A percentile compares a stretch with the other conserved stretches of the same genome.
phyloP scores from a whole-genome alignment of 164 flowering plant species.

The Liquidambar formosana region DNA sequence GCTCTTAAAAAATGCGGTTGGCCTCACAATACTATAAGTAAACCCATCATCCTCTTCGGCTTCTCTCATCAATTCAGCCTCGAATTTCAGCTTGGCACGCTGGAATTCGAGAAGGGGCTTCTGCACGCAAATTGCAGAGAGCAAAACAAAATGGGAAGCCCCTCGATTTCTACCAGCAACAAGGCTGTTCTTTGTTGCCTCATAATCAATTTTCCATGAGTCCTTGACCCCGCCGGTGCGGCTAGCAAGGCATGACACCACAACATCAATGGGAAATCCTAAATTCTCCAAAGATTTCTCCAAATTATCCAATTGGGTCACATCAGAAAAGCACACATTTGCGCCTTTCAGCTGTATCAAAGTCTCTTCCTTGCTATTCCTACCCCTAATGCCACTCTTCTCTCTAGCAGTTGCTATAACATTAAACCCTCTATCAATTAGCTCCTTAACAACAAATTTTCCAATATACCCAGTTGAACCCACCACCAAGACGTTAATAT shows the following conservation, averaged over 20 bases:
- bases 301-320: slow-evolving; percentile 53
- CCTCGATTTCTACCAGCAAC: slow-evolving; percentile 68
- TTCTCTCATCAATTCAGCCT: slow-evolving; percentile 66
- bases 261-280: slow-evolving; percentile 66
- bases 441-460: slow-evolving; percentile 75
- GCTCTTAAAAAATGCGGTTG: slow-evolving; percentile 96
- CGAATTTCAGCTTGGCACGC: slow-evolving; percentile 86
- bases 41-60: slow-evolving; percentile 50
- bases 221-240: slow-evolving; percentile 84
- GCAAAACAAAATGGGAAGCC: slow-evolving; percentile 82
- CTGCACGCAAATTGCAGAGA: slow-evolving; percentile 93
- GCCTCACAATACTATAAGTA: slow-evolving; percentile 88
- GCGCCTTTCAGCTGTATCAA: slow-evolving; percentile 60
- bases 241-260: slow-evolving; percentile 92
- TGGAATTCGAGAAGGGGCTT: slow-evolving; percentile 92
- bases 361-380: slow-evolving; percentile 59
- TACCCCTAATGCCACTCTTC: slow-evolving; percentile 81
- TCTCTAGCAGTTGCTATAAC: slow-evolving; percentile 85
- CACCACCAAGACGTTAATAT: slow-evolving; percentile 76
- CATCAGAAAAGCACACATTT: slow-evolving; percentile 80
- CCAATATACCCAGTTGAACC: slow-evolving; percentile 98
- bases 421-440: slow-evolving; percentile 73
- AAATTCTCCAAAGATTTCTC: slow-evolving; percentile 50
- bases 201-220: slow-evolving; percentile 90
- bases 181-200: slow-evolving; percentile 85